Percentiles rank a stretch among this genome's conserved stretches.
phyloP scores from a whole-genome alignment of 1,139 yeast species.

The Magnusiomyces clavatus region DNA sequence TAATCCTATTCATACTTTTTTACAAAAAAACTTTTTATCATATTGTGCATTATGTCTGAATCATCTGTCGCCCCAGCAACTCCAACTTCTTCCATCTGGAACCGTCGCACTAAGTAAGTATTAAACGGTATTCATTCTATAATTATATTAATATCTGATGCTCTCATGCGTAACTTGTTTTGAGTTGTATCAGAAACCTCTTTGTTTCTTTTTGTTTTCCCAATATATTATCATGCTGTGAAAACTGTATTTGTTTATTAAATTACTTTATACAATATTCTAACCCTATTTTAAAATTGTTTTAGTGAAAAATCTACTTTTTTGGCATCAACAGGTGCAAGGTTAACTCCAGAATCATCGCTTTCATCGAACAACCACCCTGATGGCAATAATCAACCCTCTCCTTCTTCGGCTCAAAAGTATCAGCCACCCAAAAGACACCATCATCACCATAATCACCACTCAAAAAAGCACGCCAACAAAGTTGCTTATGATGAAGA shows the following conservation, averaged over 20 bases:
- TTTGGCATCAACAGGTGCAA: conserved; percentile 22
- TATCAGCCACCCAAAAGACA: neutral
- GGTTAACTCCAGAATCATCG: conserved; percentile 1
- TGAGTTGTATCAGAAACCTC: too few relatives aligned
- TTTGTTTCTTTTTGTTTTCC: too few relatives aligned
- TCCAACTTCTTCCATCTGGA: neutral
- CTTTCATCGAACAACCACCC: neutral
- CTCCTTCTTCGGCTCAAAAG: neutral
- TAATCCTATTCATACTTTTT: neutral
- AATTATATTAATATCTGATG: too few relatives aligned
- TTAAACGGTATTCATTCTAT: too few relatives aligned
- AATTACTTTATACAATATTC: neutral
- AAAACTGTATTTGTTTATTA: neutral
- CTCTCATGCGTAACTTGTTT: too few relatives aligned
- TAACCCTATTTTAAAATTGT: neutral
- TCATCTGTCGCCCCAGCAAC: neutral
- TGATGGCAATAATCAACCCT: neutral
- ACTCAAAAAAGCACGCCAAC: neutral
- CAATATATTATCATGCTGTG: too few relatives aligned
- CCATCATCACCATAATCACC: conserved; percentile 1
- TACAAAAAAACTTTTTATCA: too few relatives aligned
- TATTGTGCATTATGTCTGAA: neutral
- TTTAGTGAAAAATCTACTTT: conserved; percentile 22
- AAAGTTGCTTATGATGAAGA: conserved; percentile 7
- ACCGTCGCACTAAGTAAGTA: neutral